phyloP scores from a whole-genome alignment of 257 asterid species.

The Cinchona pubescens region DNA sequence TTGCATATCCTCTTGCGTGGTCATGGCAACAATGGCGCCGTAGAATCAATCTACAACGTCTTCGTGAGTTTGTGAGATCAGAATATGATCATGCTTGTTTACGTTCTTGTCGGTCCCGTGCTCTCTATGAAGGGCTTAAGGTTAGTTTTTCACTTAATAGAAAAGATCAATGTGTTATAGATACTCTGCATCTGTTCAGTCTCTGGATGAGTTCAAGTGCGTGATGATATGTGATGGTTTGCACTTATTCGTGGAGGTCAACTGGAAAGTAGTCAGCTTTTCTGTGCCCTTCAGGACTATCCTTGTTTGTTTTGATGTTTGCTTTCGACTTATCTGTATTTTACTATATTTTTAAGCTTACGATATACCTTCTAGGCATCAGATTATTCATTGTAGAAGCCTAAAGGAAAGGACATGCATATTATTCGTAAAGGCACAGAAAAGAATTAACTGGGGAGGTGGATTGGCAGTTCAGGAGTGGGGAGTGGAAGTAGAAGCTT shows the following conservation, averaged over 20 bases:
- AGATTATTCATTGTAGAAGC: background rate
- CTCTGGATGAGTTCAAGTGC: background rate
- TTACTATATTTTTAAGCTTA: background rate
- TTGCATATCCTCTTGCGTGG: slow-evolving; percentile 95
- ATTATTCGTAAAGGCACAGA: background rate
- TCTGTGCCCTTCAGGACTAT: background rate
- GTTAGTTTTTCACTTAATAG: slow-evolving; percentile 36
- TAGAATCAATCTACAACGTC: slow-evolving; percentile 76
- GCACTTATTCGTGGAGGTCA: no score
- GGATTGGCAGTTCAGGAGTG: background rate
- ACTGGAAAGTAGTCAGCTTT: slow-evolving; percentile 1
- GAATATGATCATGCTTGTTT: slow-evolving; percentile 98
- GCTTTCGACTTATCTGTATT: background rate
- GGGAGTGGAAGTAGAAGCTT: background rate
- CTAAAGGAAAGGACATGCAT: background rate
- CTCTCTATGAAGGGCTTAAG: slow-evolving; percentile 98
- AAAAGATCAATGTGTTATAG: background rate
- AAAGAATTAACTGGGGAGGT: background rate
- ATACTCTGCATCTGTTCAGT: background rate
- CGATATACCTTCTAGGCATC: background rate
- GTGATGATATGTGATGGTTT: background rate
- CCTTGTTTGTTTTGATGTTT: background rate
- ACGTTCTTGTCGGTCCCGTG: slow-evolving; percentile 99
- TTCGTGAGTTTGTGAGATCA: slow-evolving; percentile 95
- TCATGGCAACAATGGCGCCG: slow-evolving; percentile 99